Evolutionary conservation across 202 grass and related monocot species (phyloP).

Genomic region (Digitaria exilis): DNA sequence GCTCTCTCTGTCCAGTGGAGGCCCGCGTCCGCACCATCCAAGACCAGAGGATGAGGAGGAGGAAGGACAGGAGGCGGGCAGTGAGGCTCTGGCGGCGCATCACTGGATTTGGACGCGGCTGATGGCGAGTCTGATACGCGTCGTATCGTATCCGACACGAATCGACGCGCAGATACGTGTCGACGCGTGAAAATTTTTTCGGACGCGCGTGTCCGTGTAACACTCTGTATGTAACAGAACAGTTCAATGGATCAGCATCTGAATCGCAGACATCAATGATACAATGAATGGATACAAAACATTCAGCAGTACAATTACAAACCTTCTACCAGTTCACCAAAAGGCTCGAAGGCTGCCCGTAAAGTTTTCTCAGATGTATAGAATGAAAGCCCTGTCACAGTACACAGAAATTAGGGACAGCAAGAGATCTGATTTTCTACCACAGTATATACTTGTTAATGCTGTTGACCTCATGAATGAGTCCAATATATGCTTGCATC

Average conservation of each 20-base stretch:
- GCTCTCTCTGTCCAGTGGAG: too few species aligned
- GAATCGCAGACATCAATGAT: conserved; percentile 30
- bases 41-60: too few species aligned
- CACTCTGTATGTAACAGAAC: conserved; percentile 27
- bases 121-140: too few species aligned
- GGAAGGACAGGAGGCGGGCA: too few species aligned
- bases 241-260: conserved; percentile 23
- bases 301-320: conserved; percentile 33
- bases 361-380: conserved; percentile 96
- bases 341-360: conserved; percentile 78
- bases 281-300: conserved; percentile 22
- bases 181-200: too few species aligned
- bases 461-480: not conserved
- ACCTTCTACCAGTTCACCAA: conserved; percentile 95
- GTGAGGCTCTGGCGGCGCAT: too few species aligned
- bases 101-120: too few species aligned
- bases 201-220: too few species aligned
- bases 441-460: not conserved
- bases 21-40: too few species aligned
- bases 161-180: too few species aligned
- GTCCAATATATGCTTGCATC: not conserved
- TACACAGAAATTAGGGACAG: conserved; percentile 13
- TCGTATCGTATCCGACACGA: too few species aligned
- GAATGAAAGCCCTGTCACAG: conserved; percentile 77
- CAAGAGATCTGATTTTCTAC: conserved; percentile 5